These are phyloP conservation scores for Calonectria ilicicola DNA, from an alignment of 2,329 filamentous ascomycete genomes.

Conservation along the genomic window DNA sequence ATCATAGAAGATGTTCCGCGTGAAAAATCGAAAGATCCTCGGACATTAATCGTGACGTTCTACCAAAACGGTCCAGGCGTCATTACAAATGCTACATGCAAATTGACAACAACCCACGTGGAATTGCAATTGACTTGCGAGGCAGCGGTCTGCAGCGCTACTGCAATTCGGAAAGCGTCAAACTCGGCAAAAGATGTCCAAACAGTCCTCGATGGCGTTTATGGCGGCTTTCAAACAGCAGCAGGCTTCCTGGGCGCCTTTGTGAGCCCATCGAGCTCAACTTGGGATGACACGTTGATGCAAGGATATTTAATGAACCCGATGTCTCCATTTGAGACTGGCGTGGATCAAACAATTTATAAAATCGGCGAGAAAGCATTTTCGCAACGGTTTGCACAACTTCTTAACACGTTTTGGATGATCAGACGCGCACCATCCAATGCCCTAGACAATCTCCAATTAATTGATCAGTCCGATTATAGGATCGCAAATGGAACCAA, in stretches of 20 bases:
- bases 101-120: conserved; percentile 1
- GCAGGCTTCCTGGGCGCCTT: conserved; percentile 1
- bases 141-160: not conserved
- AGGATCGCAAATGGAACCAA: not conserved
- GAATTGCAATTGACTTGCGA: conserved; percentile 12
- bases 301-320: not conserved
- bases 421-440: conserved; percentile 5
- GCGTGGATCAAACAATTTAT: not conserved
- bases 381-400: conserved; percentile 3
- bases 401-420: conserved; percentile 20
- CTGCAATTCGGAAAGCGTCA: not conserved
- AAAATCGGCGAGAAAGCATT: not conserved
- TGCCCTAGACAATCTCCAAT: not conserved
- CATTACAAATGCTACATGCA: conserved; percentile 8
- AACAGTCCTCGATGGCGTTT: not conserved
- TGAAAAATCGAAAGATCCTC: not conserved
- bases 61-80: not conserved
- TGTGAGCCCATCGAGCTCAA: not conserved
- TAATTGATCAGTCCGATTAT: not conserved
- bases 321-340: conserved; percentile 10
- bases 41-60: not conserved
- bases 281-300: not conserved
- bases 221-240: not conserved
- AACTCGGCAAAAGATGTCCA: not conserved
- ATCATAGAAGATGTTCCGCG: not conserved